Evolutionary conservation across 495 filamentous ascomycete genomes (phyloP), one percentile per base, ranked within the genome.

Genomic region (Hypomontagnella submonticulosa): DNA sequence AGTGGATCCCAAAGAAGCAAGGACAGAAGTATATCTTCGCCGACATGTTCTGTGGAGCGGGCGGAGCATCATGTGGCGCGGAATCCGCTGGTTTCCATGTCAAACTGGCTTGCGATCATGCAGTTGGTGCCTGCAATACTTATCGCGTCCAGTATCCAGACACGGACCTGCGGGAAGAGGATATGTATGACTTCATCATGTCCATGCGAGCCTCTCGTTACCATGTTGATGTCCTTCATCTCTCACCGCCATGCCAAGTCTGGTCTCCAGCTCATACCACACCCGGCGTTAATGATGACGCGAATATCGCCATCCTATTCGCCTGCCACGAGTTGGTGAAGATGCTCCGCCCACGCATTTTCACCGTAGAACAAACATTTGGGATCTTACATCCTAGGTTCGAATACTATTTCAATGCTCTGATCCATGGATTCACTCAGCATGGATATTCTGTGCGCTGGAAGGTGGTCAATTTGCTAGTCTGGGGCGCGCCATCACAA

Each of bases 291-390:
- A 81, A 91, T 36, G 92, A 96, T 46, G 92, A 93, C 2, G 79
- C 74, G 4, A 97, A 97, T 56, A 86, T 85, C 0, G 88, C 89
- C 0, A 85, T 88, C 0, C 76, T 94, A 0, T 93, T 89, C 66
- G 86, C 86, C 0, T 85, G 89, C 4, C 72, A 72, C 0, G 71
- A 84, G 8, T 73, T 95, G 0, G 73, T 97, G 0, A 69, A 80
- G 13, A 84, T 82, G 18, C 69, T 81, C 0, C 87, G 81, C 3
- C 92, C 94, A 0, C 81, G 92, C 0, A 59, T 96, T 0, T 85
- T 91, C 1, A 99, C 92, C 0, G 76, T 97, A 9, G 95, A 99
- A 63, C 90, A 97, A 61, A 96, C 94, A 0, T 87, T 84, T 43
- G 93, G 92, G 0, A 78, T 86, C 6, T 61, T 82, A 2, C 75